These are phyloP conservation scores for Kodamaea hsintzibuensis DNA, from an alignment of 805 yeast species.

Conservation along the genomic window DNA sequence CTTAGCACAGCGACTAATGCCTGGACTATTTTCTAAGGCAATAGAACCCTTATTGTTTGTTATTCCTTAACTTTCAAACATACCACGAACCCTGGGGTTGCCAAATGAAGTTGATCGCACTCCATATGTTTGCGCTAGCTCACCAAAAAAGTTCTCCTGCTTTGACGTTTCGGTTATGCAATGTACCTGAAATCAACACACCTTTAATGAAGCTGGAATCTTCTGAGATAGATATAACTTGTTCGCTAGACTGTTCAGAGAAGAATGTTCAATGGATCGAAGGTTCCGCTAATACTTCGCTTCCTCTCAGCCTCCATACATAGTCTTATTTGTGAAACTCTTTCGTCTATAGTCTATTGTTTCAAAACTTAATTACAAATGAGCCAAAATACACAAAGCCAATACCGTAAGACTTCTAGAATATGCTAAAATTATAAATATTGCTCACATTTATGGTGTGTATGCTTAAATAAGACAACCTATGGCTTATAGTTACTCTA, in stretches of 20 bases:
- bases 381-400: neutral
- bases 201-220: neutral
- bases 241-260: neutral
- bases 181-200: neutral
- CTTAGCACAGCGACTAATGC: neutral
- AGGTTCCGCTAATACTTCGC: neutral
- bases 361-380: neutral
- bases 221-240: no score
- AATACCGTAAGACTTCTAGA: neutral
- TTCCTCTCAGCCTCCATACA: neutral
- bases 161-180: constrained; percentile 1
- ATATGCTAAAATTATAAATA: neutral
- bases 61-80: neutral
- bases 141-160: neutral
- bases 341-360: neutral
- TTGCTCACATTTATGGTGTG: neutral
- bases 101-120: neutral
- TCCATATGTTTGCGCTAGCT: neutral
- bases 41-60: neutral
- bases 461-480: neutral
- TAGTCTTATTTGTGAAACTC: neutral
- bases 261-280: neutral
- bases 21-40: neutral
- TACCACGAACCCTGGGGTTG: neutral
- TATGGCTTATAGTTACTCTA: neutral